Evolutionary conservation across 1,284 basidiomycete species (phyloP).

Genomic region (Erythrobasidium hasegawianum): DNA sequence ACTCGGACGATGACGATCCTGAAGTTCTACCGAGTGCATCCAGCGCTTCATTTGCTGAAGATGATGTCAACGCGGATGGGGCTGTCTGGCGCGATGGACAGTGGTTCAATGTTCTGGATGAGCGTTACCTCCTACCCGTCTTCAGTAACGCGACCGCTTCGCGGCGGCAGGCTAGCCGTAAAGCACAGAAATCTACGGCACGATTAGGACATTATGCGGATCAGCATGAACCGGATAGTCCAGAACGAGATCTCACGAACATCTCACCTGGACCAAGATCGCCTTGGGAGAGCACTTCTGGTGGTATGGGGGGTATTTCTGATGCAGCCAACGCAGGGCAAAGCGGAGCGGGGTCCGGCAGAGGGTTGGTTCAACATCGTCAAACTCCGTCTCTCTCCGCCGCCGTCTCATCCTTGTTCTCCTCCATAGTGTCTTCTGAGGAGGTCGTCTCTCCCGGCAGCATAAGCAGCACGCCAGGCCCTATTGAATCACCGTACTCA

Average conservation of each 20-base stretch:
- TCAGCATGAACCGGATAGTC: conserved; percentile 3
- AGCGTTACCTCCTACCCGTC: conserved; percentile 80
- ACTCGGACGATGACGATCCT: conserved; percentile 40
- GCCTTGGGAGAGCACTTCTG: conserved; percentile 12
- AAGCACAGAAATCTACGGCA: conserved; percentile 36
- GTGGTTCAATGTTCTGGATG: conserved; percentile 95
- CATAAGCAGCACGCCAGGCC: neutral
- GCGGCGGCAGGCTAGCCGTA: conserved; percentile 49
- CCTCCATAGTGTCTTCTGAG: conserved; percentile 21
- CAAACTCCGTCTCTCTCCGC: conserved; percentile 22
- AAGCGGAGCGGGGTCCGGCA: conserved; percentile 3
- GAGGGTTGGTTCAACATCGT: conserved; percentile 25
- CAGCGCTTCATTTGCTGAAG: conserved; percentile 9
- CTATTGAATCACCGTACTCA: neutral
- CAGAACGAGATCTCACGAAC: conserved; percentile 13
- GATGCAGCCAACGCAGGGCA: neutral
- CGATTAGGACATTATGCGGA: conserved; percentile 16
- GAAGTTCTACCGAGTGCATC: conserved; percentile 38
- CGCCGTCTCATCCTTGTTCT: conserved; percentile 34
- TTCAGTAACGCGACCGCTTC: conserved; percentile 70
- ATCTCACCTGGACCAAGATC: conserved; percentile 6
- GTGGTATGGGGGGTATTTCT: neutral
- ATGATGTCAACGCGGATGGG: neutral
- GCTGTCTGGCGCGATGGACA: conserved; percentile 60
- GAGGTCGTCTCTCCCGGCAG: neutral